Evolutionary conservation across 2,329 filamentous ascomycete genomes (phyloP).

Genomic region (Teratosphaeriaceae sp.): DNA sequence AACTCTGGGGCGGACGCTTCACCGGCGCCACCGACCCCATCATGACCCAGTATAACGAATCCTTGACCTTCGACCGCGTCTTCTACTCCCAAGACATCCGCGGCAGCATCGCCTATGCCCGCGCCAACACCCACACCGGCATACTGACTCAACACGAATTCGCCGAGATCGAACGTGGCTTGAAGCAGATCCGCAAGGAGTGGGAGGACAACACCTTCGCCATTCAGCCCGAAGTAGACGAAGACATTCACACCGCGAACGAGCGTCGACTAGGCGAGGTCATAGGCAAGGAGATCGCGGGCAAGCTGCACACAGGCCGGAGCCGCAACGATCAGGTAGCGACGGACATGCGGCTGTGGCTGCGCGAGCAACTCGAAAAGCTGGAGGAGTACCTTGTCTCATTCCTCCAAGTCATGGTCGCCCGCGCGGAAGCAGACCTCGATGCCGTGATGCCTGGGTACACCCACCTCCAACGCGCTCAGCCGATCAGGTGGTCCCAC

Average conservation of each 20-base stretch:
- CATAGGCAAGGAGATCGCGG: conserved; percentile 76
- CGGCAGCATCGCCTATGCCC: conserved; percentile 73
- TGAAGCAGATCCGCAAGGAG: conserved; percentile 51
- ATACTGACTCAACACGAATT: conserved; percentile 72
- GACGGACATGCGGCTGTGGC: conserved; percentile 85
- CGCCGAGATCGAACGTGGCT: conserved; percentile 63
- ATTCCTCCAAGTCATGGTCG: conserved; percentile 62
- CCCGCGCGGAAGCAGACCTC: conserved; percentile 66
- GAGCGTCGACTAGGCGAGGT: conserved; percentile 61
- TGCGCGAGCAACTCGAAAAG: conserved; percentile 64
- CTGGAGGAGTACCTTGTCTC: conserved; percentile 63
- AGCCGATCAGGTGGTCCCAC: conserved; percentile 75
- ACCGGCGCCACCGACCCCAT: conserved; percentile 73
- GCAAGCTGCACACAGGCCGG: conserved; percentile 83
- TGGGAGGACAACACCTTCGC: conserved; percentile 41
- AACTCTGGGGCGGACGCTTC: conserved; percentile 58
- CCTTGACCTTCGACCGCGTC: conserved; percentile 68
- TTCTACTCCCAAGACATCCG: conserved; percentile 77
- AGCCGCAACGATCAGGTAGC: conserved; percentile 88
- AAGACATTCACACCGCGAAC: conserved; percentile 51
- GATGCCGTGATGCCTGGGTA: conserved; percentile 81
- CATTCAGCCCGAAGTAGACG: conserved; percentile 42
- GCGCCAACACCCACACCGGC: conserved; percentile 68
- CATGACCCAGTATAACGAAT: conserved; percentile 80
- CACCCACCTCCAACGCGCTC: conserved; percentile 77